These are phyloP conservation scores for Globisporangium rhizosaccharum DNA, from an alignment of 352 stramenopile genomes.

Conservation along the genomic window DNA sequence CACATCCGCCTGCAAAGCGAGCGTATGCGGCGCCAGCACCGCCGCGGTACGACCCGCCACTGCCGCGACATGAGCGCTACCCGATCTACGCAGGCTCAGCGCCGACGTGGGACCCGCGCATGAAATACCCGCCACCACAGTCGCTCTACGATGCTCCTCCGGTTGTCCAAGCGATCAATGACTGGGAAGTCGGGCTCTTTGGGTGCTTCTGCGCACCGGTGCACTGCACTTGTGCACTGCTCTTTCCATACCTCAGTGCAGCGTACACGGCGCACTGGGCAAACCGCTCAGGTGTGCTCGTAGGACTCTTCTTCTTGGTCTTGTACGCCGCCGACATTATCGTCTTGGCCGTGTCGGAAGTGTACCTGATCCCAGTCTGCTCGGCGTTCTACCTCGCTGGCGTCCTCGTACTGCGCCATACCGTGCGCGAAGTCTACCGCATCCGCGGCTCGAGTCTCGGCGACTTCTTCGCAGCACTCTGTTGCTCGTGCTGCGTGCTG, in stretches of 20 bases:
- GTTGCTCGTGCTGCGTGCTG: slow-evolving; percentile 16
- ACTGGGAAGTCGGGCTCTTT: not conserved
- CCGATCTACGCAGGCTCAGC: not conserved
- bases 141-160: not conserved
- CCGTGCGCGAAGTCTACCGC: slow-evolving; percentile 6
- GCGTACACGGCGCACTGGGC: slow-evolving; percentile 1
- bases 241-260: not conserved
- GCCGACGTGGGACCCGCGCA: not conserved
- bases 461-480: slow-evolving; percentile 11
- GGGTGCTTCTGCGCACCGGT: not conserved
- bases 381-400: not conserved
- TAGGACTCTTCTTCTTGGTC: not conserved
- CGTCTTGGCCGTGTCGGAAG: not conserved
- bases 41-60: not conserved
- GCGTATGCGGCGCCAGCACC: not conserved
- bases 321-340: not conserved
- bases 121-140: not conserved
- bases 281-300: not conserved
- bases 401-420: not conserved
- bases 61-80: not conserved
- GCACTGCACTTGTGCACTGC: not conserved
- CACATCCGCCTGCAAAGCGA: too few relatives aligned
- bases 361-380: not conserved
- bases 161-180: not conserved
- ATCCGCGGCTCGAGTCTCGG: slow-evolving; percentile 10